Conservation (phyloP, 2,329 filamentous ascomycete species). For the Scytalidium sp. region DNA sequence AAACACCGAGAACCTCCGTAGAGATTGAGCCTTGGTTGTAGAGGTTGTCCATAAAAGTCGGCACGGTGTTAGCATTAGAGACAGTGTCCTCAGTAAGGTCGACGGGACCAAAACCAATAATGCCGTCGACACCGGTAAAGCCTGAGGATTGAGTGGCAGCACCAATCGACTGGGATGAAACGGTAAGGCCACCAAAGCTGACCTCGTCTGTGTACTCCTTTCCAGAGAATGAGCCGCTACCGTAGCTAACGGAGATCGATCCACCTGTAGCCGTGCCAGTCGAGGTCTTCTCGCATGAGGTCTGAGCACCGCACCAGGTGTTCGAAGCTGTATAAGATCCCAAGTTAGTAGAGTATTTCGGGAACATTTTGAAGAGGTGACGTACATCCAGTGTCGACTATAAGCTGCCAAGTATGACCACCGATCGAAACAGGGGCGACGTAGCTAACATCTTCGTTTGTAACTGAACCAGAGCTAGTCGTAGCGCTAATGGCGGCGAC, state of each 20-base stretch:
- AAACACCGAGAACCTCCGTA: constrained; percentile 26
- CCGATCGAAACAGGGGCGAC: constrained; percentile 24
- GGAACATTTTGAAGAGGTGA: neutral
- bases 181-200: constrained; percentile 28
- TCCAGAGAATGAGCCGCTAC: constrained; percentile 24
- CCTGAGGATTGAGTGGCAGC: constrained; percentile 10
- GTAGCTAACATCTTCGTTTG: constrained; percentile 25
- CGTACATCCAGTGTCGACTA: constrained; percentile 28
- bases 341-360: constrained; percentile 6
- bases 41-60: constrained; percentile 27
- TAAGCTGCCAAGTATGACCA: constrained; percentile 21
- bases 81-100: constrained; percentile 23
- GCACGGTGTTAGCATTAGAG: constrained; percentile 19
- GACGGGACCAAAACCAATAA: constrained; percentile 23
- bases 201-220: constrained; percentile 26
- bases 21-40: constrained; percentile 24
- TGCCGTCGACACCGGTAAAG: constrained; percentile 13
- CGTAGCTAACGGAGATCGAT: constrained; percentile 22
- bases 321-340: constrained; percentile 21
- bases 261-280: constrained; percentile 21
- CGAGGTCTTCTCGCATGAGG: constrained; percentile 11
- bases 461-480: constrained; percentile 21
- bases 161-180: constrained; percentile 12
- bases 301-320: constrained; percentile 17
- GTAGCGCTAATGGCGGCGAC: no score